Evolutionary conservation across 116 monocot species (phyloP).

Genomic region (Dioscorea cayenensis): DNA sequence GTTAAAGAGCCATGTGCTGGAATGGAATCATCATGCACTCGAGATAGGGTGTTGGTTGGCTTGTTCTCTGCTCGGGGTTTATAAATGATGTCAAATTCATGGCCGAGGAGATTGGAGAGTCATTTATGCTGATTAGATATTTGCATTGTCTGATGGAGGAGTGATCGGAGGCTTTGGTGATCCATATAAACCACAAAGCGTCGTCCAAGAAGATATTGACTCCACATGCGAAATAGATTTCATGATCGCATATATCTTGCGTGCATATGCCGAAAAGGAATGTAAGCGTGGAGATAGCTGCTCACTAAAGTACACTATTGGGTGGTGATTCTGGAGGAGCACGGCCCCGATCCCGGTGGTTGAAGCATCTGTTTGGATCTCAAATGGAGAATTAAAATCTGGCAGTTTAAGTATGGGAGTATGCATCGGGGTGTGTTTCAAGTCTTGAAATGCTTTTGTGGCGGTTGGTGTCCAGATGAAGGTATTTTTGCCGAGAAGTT

Average conservation of each 20-base stretch:
- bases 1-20: too few relatives aligned
- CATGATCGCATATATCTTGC: neutral
- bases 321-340: neutral
- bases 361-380: neutral
- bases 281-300: neutral
- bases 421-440: neutral
- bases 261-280: neutral
- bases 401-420: neutral
- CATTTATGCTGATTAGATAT: too few relatives aligned
- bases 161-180: too few relatives aligned
- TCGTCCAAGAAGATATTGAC: neutral
- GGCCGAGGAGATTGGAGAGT: too few relatives aligned
- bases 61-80: too few relatives aligned
- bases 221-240: neutral
- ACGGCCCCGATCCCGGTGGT: neutral
- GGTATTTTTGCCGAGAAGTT: neutral
- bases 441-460: neutral
- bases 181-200: too few relatives aligned
- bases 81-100: too few relatives aligned
- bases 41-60: too few relatives aligned
- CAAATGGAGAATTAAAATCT: neutral
- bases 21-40: too few relatives aligned
- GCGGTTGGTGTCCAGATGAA: neutral
- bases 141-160: too few relatives aligned
- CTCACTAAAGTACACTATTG: neutral